Evolutionary conservation across 768 basidiomycete species (phyloP), one percentile per base, ranked within the genome.

Genomic region (Leccinellum luteum): DNA sequence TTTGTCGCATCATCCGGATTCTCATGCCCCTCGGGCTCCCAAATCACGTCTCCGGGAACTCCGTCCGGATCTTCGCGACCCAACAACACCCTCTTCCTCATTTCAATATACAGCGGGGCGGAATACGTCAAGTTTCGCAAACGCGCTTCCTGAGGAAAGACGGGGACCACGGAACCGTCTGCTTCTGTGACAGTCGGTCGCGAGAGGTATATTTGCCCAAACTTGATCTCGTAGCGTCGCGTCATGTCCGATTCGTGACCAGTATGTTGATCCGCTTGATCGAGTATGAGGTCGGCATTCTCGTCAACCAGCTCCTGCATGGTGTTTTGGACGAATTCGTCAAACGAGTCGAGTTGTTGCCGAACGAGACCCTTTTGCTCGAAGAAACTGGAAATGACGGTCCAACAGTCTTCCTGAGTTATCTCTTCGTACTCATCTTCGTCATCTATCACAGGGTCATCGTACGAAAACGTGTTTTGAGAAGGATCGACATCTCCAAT

Each of bases 221-320:
- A 99, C 66, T 90, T 90, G 74, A 99, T 92, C 76, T 98, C 93
- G 74, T 95, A 98, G 57, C 97, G 92, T 63, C 93, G 86, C 70
- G 93, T 87, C 77, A 87, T 86, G 59, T 85, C 83, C 59, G 85
- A 81, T 45, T 88, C 85, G 62, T 90, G 88, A 6, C 96, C 96
- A 9, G 94, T 90, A 71, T 97, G 94, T 74, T 99, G 97, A 72
- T 92, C 89, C 52, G 90, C 90, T 75, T 98, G 97, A 76, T 98
- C 96, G 49, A 99, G 79, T 62, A 96, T 94, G 68, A 99, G 85
- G 66, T 93, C 92, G n/a, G 88, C 77, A 62, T 92, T 92, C 76
- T 99, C 97, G 71, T 98, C 97, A 21, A 99, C 95, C 25, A 99
- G 81, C 72, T 98, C 97, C 75, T 98, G 96, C 94, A 99, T 97